Evolutionary conservation across 2,329 filamentous ascomycete species (phyloP), one percentile per base, ranked within the genome.

Genomic region (Fusarium setosum): DNA sequence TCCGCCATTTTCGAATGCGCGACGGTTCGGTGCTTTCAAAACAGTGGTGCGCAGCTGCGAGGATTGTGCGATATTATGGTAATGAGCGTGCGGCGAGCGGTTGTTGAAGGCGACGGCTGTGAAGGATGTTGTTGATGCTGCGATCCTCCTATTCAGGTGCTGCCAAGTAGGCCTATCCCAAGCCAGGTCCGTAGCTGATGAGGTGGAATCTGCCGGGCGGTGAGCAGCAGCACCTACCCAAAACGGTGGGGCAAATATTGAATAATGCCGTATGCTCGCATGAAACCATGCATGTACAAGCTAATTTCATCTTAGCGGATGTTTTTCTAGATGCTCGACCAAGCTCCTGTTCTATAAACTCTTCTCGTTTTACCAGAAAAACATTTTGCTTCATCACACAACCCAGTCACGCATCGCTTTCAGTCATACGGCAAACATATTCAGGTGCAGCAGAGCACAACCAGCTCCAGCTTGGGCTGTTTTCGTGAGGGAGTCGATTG

Each of bases 1-100:
- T 93, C 90, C 47, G 91, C 91, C 91, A 94, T 94, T 41, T 73
- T 81, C 12, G 48, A 48, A 49, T 63, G 44, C 44, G 42, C 42
- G 20, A 40, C 20, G 20, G 29, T 41, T 21, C 31, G 53, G 15
- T 26, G 6, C 34, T 45, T 48, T 32, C 35, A 20, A 29, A 34
- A 32, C 47, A 15, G n/a, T 20, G 41, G 29, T 59, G 32, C 45
- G 49, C 31, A 24, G 29, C 18, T 49, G 23, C 45, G 24, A 47
- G 20, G 23, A 11, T 13, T 12, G 15, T 29, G 32, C 38, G 40
- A 26, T n/a, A 45, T 38, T 51, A 48, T 51, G 42, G 8, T 24
- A n/a, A 29, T 54, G 42, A 35, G 15, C 47, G 34, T 59, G 47
- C 37, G 57, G 41, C 42, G 44, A 44, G 56, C 42, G 40, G 26